Evolutionary conservation across 2,329 filamentous ascomycete species (phyloP).

Genomic region (Harringtonia aguacate): DNA sequence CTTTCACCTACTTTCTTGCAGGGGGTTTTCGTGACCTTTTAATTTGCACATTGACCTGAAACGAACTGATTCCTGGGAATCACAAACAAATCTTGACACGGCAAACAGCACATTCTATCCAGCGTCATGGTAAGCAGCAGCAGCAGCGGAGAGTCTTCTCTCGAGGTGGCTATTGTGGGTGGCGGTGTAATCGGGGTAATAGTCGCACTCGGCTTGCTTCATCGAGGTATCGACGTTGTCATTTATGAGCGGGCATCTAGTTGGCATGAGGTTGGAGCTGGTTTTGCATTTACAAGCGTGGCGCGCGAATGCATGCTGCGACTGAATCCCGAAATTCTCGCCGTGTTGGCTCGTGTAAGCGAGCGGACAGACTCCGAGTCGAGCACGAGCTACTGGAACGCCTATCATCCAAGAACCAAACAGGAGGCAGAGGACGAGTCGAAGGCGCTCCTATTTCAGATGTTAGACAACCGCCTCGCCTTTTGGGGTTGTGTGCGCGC

Average conservation of each 20-base stretch:
- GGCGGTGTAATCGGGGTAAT: slow-evolving; percentile 2
- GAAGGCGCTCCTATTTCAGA: neutral
- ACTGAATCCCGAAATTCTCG: neutral
- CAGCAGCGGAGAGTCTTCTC: neutral
- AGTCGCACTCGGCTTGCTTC: neutral
- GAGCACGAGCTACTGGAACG: slow-evolving; percentile 2
- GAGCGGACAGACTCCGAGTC: neutral
- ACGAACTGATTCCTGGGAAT: too few relatives aligned
- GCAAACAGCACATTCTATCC: too few relatives aligned
- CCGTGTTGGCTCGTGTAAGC: neutral
- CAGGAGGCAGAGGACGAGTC: neutral
- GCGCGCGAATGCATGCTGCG: neutral
- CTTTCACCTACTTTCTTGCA: too few relatives aligned
- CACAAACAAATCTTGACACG: neutral
- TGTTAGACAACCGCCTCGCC: neutral
- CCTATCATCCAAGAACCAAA: neutral
- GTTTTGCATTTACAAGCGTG: neutral
- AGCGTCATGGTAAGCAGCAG: neutral
- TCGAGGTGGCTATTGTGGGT: slow-evolving; percentile 2
- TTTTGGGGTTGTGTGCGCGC: neutral
- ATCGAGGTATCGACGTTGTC: neutral
- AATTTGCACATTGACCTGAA: too few relatives aligned
- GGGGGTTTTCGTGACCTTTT: too few relatives aligned
- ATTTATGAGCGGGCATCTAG: neutral
- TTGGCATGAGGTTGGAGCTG: slow-evolving; percentile 1